A percentile compares a stretch with the other conserved stretches of the same genome.
Evolutionary conservation across 208 protist species (phyloP).

Genomic region (Trypanosoma avium): DNA sequence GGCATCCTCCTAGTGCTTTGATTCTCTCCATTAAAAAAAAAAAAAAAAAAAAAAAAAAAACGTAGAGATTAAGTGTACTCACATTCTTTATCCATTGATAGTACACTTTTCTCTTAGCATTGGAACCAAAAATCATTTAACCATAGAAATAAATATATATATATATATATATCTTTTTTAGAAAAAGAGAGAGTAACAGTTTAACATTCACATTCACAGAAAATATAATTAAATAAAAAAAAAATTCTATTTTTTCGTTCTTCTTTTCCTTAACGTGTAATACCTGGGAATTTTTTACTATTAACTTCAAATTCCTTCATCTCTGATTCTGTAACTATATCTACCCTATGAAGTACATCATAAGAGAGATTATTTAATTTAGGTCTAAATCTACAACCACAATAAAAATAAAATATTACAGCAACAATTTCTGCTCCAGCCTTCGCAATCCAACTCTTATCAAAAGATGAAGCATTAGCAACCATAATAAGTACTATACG

Average conservation of each 20-base stretch:
- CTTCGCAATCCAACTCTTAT: constrained; percentile 29
- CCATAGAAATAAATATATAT: no score
- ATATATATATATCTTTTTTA: no score
- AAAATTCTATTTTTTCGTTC: no score
- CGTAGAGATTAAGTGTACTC: no score
- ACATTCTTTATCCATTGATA: no score
- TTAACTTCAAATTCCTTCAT: background rate
- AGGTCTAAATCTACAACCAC: constrained; percentile 22
- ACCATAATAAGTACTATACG: constrained; percentile 73
- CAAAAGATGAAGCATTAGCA: constrained; percentile 34
- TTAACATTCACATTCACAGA: background rate
- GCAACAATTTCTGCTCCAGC: constrained; percentile 20
- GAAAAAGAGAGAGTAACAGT: background rate
- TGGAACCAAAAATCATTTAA: no score
- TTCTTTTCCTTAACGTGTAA: no score
- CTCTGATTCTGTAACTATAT: background rate
- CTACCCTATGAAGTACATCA: constrained; percentile 13
- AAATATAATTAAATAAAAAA: background rate
- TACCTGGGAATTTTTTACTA: no score
- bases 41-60: no score
- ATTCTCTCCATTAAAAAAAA: no score
- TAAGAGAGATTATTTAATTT: constrained; percentile 11
- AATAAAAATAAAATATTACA: constrained; percentile 26
- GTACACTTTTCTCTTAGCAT: no score
- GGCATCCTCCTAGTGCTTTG: no score